Conservation (phyloP, 495 filamentous ascomycete genomes). For the Penicillium cinerascens region DNA sequence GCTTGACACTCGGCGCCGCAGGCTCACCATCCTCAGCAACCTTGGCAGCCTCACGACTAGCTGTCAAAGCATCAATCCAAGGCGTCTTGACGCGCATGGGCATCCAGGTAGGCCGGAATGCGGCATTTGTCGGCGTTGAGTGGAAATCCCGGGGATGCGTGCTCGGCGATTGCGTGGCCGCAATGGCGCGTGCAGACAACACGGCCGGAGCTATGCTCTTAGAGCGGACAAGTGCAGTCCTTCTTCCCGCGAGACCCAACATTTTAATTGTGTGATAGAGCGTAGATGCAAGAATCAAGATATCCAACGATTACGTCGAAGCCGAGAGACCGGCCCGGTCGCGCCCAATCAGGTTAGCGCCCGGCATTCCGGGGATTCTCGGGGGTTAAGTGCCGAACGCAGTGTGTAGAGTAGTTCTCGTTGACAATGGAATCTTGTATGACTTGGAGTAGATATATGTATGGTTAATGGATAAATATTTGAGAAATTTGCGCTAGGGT, state of each 20-base stretch:
- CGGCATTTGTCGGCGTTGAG: constrained; percentile 24
- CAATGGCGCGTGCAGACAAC: constrained; percentile 11
- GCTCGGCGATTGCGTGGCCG: constrained; percentile 9
- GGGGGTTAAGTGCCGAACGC: constrained; percentile 10
- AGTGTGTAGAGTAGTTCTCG: neutral
- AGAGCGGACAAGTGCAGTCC: constrained; percentile 11
- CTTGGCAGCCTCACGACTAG: constrained; percentile 41
- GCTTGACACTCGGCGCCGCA: constrained; percentile 33
- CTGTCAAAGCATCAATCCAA: constrained; percentile 65
- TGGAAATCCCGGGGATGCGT: constrained; percentile 26
- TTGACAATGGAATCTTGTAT: neutral
- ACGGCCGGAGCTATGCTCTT: constrained; percentile 7
- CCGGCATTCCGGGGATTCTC: constrained; percentile 17
- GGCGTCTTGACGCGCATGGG: constrained; percentile 60
- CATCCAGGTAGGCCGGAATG: constrained; percentile 38
- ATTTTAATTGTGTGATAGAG: constrained; percentile 8
- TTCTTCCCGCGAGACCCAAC: constrained; percentile 21
- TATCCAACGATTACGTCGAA: constrained; percentile 13
- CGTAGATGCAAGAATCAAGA: neutral
- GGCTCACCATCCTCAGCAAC: constrained; percentile 16
- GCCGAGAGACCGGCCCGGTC: constrained; percentile 2
- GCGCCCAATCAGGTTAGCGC: constrained; percentile 17
- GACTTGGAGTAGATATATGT: too few species aligned
- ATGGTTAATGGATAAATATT: neutral
- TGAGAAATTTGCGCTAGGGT: neutral